phyloP scores from a whole-genome alignment of 176 grass and related monocot genomes.

The Olyra latifolia region DNA sequence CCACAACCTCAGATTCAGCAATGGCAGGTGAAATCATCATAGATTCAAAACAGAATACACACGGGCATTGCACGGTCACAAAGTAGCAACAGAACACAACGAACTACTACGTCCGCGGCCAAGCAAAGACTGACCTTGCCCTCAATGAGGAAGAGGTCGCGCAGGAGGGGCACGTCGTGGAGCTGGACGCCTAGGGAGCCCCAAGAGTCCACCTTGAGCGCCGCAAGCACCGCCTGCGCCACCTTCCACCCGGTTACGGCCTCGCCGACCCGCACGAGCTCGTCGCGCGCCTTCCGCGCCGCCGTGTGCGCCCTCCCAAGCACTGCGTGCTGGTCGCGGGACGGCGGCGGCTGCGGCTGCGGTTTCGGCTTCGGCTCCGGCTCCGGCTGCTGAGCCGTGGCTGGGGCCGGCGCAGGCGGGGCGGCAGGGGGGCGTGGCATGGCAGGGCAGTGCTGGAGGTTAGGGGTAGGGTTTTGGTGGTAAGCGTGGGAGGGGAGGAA shows the following conservation, averaged over 20 bases:
- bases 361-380: too few relatives aligned
- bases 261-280: constrained; percentile 58
- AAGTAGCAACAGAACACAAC: background rate
- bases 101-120: background rate
- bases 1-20: background rate
- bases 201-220: constrained; percentile 69
- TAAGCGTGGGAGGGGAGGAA: constrained; percentile 15
- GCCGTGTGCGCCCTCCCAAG: constrained; percentile 60
- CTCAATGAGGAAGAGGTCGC: constrained; percentile 63
- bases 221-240: constrained; percentile 60
- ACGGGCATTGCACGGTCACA: background rate
- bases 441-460: background rate
- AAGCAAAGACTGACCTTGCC: constrained; percentile 62
- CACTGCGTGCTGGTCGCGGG: constrained; percentile 6
- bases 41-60: background rate
- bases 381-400: too few relatives aligned
- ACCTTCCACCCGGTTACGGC: constrained; percentile 81
- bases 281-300: constrained; percentile 46
- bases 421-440: background rate
- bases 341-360: background rate
- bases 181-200: constrained; percentile 62
- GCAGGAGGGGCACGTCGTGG: constrained; percentile 63
- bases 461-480: constrained; percentile 34
- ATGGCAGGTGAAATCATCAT: background rate
- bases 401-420: background rate